These are phyloP conservation scores for Penicillium concentricum DNA, from an alignment of 2,329 filamentous ascomycete genomes.

Conservation along the genomic window DNA sequence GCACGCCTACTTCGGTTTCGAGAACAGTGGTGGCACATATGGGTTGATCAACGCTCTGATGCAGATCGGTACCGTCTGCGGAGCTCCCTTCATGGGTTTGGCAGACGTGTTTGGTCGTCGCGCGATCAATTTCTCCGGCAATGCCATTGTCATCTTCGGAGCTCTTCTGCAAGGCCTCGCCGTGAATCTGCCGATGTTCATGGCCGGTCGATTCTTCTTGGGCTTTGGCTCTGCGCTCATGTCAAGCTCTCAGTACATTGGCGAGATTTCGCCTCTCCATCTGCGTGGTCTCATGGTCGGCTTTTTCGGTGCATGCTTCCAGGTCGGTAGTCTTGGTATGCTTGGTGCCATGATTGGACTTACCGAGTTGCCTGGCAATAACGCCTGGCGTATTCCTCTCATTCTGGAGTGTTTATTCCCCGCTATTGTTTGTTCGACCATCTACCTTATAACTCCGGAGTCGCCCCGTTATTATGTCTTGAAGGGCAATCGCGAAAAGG, in stretches of 20 bases:
- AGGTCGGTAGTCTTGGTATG: constrained; percentile 46
- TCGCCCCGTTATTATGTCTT: constrained; percentile 39
- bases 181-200: constrained; percentile 32
- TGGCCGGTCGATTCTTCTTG: constrained; percentile 41
- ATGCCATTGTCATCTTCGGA: constrained; percentile 46
- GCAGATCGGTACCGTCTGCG: constrained; percentile 49
- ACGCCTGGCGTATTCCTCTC: constrained; percentile 41
- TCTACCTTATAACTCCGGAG: constrained; percentile 43
- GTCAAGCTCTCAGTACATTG: constrained; percentile 42
- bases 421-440: constrained; percentile 46
- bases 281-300: constrained; percentile 48
- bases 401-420: constrained; percentile 52
- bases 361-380: constrained; percentile 38
- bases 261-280: constrained; percentile 34
- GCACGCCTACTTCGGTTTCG: constrained; percentile 48
- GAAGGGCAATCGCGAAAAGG: constrained; percentile 33
- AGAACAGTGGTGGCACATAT: constrained; percentile 40
- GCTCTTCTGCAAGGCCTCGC: constrained; percentile 41
- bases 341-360: constrained; percentile 47
- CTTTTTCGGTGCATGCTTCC: constrained; percentile 50
- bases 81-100: constrained; percentile 52
- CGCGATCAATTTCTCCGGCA: constrained; percentile 50
- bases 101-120: constrained; percentile 54
- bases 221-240: constrained; percentile 40
- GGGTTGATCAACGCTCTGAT: constrained; percentile 50